A percentile compares a stretch with the other conserved stretches of the same genome.
phyloP scores from a whole-genome alignment of 805 yeast genomes.

The Lipomyces oligophaga region DNA sequence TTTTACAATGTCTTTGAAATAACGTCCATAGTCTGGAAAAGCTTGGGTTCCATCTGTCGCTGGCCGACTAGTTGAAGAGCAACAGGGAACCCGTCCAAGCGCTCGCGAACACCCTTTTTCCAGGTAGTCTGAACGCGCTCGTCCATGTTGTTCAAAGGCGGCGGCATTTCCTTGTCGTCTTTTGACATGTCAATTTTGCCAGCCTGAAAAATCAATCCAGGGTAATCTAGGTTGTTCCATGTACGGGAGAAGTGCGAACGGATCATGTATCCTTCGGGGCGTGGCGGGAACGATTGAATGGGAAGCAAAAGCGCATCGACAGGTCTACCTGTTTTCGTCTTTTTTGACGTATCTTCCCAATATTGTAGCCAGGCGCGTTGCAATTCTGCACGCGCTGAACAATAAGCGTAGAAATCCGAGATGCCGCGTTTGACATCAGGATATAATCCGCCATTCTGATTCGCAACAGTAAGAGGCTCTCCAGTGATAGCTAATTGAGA shows the following conservation, averaged over 20 bases:
- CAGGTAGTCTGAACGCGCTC: constrained; percentile 20
- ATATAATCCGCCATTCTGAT: constrained; percentile 24
- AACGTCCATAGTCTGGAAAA: constrained; percentile 24
- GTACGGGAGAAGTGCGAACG: constrained; percentile 27
- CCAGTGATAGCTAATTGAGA: constrained; percentile 23
- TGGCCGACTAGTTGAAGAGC: constrained; percentile 28
- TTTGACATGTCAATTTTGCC: constrained; percentile 20
- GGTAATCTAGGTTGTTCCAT: constrained; percentile 25
- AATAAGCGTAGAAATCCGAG: constrained; percentile 23
- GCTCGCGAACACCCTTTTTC: constrained; percentile 14
- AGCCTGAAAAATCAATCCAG: constrained; percentile 25
- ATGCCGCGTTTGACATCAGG: constrained; percentile 25
- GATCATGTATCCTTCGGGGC: constrained; percentile 27
- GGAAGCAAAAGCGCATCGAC: constrained; percentile 27
- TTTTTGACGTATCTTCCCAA: constrained; percentile 20
- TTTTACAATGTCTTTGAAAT: constrained; percentile 8
- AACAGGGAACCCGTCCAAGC: constrained; percentile 23
- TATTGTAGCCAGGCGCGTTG: constrained; percentile 26
- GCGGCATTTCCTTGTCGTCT: constrained; percentile 25
- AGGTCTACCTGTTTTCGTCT: constrained; percentile 25
- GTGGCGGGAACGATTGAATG: constrained; percentile 24
- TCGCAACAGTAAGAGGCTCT: constrained; percentile 26
- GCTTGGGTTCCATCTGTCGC: constrained; percentile 30
- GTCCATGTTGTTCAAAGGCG: constrained; percentile 23
- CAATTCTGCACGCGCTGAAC: constrained; percentile 25